These are phyloP conservation scores for Porphyrellus cyaneotinctus DNA, from an alignment of 768 basidiomycete genomes.

Conservation along the genomic window DNA sequence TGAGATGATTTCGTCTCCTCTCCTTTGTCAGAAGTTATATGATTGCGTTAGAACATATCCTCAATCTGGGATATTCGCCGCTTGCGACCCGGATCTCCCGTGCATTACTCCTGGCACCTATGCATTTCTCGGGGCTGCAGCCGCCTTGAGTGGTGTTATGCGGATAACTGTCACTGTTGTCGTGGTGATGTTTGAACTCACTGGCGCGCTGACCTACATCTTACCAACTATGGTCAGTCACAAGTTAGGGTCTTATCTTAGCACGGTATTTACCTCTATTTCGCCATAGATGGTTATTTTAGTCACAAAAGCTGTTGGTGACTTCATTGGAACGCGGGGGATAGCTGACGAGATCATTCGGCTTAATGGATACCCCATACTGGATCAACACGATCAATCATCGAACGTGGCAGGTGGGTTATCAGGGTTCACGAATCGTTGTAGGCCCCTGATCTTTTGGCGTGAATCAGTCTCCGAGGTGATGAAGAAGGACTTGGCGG, in stretches of 20 bases:
- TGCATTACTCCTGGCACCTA: constrained; percentile 99
- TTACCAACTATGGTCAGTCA: constrained; percentile 88
- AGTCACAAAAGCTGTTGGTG: constrained; percentile 95
- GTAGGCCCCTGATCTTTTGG: constrained; percentile 3
- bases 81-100: constrained; percentile 86
- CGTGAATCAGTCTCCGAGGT: constrained; percentile 68
- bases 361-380: constrained; percentile 95
- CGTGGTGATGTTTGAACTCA: constrained; percentile 99
- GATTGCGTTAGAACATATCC: constrained; percentile 62
- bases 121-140: constrained; percentile 95
- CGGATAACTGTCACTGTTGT: constrained; percentile 97
- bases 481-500: constrained; percentile 79
- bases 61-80: constrained; percentile 80
- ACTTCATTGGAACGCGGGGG: constrained; percentile 87
- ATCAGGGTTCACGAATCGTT: background rate
- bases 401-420: constrained; percentile 83
- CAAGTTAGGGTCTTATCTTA: background rate
- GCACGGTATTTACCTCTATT: constrained; percentile 8
- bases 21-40: background rate
- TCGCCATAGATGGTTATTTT: constrained; percentile 80
- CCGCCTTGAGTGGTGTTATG: constrained; percentile 94
- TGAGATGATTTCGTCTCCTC: constrained; percentile 35
- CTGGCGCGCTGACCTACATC: constrained; percentile 95
- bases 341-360: constrained; percentile 97
- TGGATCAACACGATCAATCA: constrained; percentile 93